Base-by-base conservation (phyloP, 108 stramenopile genomes). In the Stephanodiscus minutulus region DNA sequence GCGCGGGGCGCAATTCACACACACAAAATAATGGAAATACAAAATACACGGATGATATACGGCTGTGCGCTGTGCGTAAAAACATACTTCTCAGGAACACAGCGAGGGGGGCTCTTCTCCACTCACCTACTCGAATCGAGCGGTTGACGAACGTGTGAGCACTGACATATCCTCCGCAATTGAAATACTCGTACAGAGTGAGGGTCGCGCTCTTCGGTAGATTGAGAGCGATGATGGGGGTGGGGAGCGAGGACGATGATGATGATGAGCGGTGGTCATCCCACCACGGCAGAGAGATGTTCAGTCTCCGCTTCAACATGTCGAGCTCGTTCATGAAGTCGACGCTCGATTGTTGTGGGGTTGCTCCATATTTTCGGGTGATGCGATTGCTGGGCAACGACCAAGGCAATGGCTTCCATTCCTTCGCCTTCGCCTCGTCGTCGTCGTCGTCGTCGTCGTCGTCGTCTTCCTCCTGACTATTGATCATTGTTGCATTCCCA, bases 121-220 rank as follows among this genome's bases (percentile, higher is more conserved):
- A n/a, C n/a, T n/a, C n/a, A n/a, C n/a, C n/a, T n/a, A n/a, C n/a
- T n/a, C 52, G 22, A 27, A 1, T 25, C 1, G 52, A 53, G 12
- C 24, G 8, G 28, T 11, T 13, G 12, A 7, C 15, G 33, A 29
- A 53, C 9, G 52, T 25, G 52, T 67, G 66, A 0, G 52, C 52
- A 15, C 33, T 53, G 28, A 3, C 27, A 11, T 18, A 52, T 54
- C 66, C 66, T 54, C 66, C 66, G 22, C 66, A 67, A 12, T 15
- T 5, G 52, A 67, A 67, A 11, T 67, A 67, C 15, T 27, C 47
- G 50, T 55, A 52, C 5, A 67, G 0, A 0, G 66, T 28, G 20
- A 2, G 10, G 0, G 66, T 67, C 22, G 50, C 66, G 31, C 53
- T 67, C 24, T 67, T 67, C 29, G 50, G 52, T 7, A 67, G 25